phyloP scores from a whole-genome alignment of 2,329 filamentous ascomycete genomes.

The Hypoxylon sp. region DNA sequence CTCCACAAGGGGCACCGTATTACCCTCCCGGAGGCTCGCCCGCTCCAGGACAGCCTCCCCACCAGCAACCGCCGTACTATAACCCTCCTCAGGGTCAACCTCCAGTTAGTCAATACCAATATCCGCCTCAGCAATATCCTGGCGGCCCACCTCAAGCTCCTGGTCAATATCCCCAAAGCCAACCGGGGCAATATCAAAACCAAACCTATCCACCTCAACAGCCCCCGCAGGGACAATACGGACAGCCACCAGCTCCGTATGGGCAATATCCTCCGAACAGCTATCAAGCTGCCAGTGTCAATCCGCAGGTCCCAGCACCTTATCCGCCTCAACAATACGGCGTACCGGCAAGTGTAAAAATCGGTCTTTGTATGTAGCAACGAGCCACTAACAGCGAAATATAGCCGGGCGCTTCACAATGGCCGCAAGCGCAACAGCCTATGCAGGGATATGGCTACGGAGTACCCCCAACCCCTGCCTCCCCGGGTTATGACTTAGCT shows the following conservation, averaged over 20 bases:
- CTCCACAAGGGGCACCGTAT: slow-evolving; percentile 21
- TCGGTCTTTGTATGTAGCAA: not conserved
- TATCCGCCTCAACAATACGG: slow-evolving; percentile 34
- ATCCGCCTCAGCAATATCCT: slow-evolving; percentile 26
- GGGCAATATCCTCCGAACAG: slow-evolving; percentile 25
- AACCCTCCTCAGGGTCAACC: slow-evolving; percentile 16
- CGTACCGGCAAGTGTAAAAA: slow-evolving; percentile 20
- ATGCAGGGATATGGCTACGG: slow-evolving; percentile 29
- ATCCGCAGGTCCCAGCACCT: slow-evolving; percentile 17
- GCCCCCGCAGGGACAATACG: slow-evolving; percentile 30
- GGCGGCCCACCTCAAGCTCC: slow-evolving; percentile 17
- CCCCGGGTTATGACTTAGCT: slow-evolving; percentile 33
- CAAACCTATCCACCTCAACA: slow-evolving; percentile 33
- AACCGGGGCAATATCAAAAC: slow-evolving; percentile 26
- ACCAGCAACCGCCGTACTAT: slow-evolving; percentile 31
- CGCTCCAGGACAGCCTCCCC: slow-evolving; percentile 24
- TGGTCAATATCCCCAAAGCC: slow-evolving; percentile 25
- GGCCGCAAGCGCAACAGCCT: slow-evolving; percentile 21
- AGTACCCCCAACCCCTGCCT: slow-evolving; percentile 35
- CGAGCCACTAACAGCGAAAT: slow-evolving; percentile 2
- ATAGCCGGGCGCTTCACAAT: slow-evolving; percentile 22
- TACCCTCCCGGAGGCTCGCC: slow-evolving; percentile 24
- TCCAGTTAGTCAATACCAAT: slow-evolving; percentile 30
- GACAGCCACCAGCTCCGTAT: slow-evolving; percentile 24
- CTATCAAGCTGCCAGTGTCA: slow-evolving; percentile 16